These are phyloP conservation scores for Mortierella polycephala DNA, from an alignment of 371 early-diverging fungal species.

Conservation along the genomic window DNA sequence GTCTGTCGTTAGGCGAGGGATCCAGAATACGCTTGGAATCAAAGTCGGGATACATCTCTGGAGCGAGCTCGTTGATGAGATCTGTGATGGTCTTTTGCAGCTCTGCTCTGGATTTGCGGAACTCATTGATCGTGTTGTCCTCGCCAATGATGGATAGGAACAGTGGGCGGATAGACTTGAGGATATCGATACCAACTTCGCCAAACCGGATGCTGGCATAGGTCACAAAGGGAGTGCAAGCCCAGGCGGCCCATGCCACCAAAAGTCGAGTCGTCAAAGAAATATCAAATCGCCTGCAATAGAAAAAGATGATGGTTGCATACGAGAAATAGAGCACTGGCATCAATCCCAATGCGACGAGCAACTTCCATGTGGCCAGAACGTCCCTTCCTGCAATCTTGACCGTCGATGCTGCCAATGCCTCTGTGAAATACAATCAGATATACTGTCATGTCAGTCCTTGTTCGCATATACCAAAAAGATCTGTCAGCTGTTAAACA, in stretches of 20 bases:
- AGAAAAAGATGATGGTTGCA: conserved; percentile 63
- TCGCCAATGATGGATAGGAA: conserved; percentile 77
- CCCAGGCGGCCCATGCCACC: conserved; percentile 53
- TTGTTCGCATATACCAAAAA: too few species aligned
- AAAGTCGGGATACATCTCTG: conserved; percentile 86
- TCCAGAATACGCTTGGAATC: conserved; percentile 61
- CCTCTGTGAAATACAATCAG: conserved; percentile 64
- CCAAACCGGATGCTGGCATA: conserved; percentile 87
- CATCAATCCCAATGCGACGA: conserved; percentile 83
- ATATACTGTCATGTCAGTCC: background rate
- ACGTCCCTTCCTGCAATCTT: conserved; percentile 96
- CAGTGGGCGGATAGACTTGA: conserved; percentile 85
- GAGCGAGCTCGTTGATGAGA: conserved; percentile 88
- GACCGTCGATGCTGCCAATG: conserved; percentile 88
- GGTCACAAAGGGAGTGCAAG: conserved; percentile 72
- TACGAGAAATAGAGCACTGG: conserved; percentile 85
- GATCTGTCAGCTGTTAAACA: background rate
- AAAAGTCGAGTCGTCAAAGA: conserved; percentile 28
- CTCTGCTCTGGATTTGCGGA: conserved; percentile 74
- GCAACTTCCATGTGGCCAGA: conserved; percentile 95
- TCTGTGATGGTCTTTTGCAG: conserved; percentile 82
- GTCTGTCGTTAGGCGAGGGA: conserved; percentile 44
- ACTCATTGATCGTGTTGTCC: conserved; percentile 65
- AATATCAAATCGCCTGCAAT: conserved; percentile 56
- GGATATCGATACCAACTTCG: conserved; percentile 90